Evolutionary conservation across 1,284 basidiomycete species (phyloP).

Genomic region (Naganishia cerealis): DNA sequence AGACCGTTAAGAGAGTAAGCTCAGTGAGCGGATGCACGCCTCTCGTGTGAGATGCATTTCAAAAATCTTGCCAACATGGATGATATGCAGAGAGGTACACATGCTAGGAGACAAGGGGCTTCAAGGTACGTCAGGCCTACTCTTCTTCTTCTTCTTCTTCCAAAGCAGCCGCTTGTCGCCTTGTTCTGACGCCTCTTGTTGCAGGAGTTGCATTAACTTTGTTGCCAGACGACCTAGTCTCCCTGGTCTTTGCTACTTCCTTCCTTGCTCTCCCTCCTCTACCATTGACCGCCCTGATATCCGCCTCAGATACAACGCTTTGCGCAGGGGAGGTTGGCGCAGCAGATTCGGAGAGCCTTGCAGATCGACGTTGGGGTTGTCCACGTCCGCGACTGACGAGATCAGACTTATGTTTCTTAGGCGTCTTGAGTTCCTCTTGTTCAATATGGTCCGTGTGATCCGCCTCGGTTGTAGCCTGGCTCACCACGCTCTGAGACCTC

Average conservation of each 20-base stretch:
- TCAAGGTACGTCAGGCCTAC: not conserved
- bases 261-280: constrained; percentile 1
- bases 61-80: not conserved
- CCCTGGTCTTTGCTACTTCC: not conserved
- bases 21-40: not conserved
- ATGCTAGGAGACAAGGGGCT: not conserved
- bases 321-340: constrained; percentile 24
- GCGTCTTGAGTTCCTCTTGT: not conserved
- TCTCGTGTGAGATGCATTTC: not conserved
- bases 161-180: constrained; percentile 18
- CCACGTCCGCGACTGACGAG: not conserved
- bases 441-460: constrained; percentile 1
- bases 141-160: constrained; percentile 26
- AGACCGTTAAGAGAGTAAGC: not conserved
- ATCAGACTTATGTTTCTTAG: not conserved
- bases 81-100: not conserved
- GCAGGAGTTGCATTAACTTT: constrained; percentile 4
- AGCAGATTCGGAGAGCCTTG: constrained; percentile 24
- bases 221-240: constrained; percentile 3
- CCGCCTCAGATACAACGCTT: constrained; percentile 19
- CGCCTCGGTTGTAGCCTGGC: constrained; percentile 24
- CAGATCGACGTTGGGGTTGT: constrained; percentile 19
- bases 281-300: not conserved
- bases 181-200: constrained; percentile 15
- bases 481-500: constrained; percentile 27